phyloP scores from a whole-genome alignment of 768 basidiomycete species.

The Dentipellis fragilis region DNA sequence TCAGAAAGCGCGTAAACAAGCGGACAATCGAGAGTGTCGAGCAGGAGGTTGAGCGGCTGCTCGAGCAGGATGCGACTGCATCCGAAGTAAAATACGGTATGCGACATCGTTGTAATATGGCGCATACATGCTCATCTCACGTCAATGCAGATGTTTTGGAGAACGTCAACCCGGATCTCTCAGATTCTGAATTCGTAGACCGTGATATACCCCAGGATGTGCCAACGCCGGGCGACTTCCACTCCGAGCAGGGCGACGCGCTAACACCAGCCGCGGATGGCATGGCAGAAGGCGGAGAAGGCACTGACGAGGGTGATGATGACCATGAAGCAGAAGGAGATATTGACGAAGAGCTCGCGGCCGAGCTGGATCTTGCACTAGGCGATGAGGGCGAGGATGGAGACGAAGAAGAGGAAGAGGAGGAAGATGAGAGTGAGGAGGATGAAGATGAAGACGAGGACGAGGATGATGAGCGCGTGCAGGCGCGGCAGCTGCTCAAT shows the following conservation, averaged over 20 bases:
- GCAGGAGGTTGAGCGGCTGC: constrained; percentile 79
- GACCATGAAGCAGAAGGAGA: constrained; percentile 60
- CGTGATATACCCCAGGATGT: constrained; percentile 51
- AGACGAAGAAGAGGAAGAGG: constrained; percentile 55
- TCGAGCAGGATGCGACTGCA: constrained; percentile 73
- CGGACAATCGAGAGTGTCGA: constrained; percentile 91
- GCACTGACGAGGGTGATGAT: constrained; percentile 41
- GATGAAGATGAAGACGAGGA: constrained; percentile 57
- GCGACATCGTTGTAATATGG: neutral
- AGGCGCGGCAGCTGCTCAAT: constrained; percentile 69
- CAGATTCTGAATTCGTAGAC: constrained; percentile 81
- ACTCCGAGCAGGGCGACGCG: constrained; percentile 53
- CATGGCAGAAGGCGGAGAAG: constrained; percentile 46
- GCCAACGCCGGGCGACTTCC: constrained; percentile 53
- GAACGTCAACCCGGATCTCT: constrained; percentile 83
- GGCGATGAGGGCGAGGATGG: constrained; percentile 54
- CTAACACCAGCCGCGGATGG: constrained; percentile 46
- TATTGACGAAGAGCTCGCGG: constrained; percentile 82
- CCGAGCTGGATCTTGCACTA: constrained; percentile 81
- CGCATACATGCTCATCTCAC: neutral
- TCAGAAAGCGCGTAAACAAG: constrained; percentile 81
- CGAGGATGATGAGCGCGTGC: constrained; percentile 64
- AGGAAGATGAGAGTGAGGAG: constrained; percentile 52
- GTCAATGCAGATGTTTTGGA: constrained; percentile 61
- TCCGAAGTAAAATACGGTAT: constrained; percentile 69